Conservation (phyloP, 2,329 filamentous ascomycete species). For the Colletotrichum agaves region DNA sequence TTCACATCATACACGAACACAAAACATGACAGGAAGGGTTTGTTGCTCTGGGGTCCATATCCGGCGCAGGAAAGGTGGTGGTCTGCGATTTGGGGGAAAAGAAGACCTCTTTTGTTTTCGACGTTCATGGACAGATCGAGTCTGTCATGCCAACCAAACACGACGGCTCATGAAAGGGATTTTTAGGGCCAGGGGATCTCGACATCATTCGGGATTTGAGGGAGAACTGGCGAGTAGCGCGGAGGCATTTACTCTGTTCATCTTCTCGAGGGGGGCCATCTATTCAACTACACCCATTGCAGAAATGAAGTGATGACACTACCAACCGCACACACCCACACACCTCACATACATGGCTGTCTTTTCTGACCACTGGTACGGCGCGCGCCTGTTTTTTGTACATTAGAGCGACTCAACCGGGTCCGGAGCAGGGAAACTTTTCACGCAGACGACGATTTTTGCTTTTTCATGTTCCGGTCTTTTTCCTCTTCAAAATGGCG, state of each 20-base stretch:
- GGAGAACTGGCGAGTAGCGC: conserved; percentile 1
- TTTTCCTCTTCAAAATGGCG: conserved; percentile 31
- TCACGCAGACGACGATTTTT: conserved; percentile 32
- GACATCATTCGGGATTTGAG: not conserved
- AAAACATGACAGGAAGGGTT: conserved; percentile 13
- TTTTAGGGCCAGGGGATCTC: not conserved
- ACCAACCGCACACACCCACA: conserved; percentile 11
- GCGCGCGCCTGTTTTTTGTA: conserved; percentile 23
- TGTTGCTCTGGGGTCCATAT: conserved; percentile 5
- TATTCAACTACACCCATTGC: conserved; percentile 27
- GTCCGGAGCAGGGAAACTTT: conserved; percentile 4
- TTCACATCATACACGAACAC: conserved; percentile 29
- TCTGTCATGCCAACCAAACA: not conserved
- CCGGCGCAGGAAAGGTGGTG: conserved; percentile 22
- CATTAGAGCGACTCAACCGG: conserved; percentile 23
- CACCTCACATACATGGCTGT: conserved; percentile 6
- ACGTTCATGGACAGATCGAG: not conserved
- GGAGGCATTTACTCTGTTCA: conserved; percentile 17
- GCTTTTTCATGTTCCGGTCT: not conserved
- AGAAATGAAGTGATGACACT: conserved; percentile 37
- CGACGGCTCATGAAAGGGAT: conserved; percentile 3
- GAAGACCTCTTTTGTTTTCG: not conserved
- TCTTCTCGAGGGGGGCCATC: conserved; percentile 28
- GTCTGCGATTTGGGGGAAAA: conserved; percentile 1
- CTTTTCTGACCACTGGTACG: conserved; percentile 5